Conservation (phyloP, 2,329 filamentous ascomycete species). For the Chrysoporthe cubensis region DNA sequence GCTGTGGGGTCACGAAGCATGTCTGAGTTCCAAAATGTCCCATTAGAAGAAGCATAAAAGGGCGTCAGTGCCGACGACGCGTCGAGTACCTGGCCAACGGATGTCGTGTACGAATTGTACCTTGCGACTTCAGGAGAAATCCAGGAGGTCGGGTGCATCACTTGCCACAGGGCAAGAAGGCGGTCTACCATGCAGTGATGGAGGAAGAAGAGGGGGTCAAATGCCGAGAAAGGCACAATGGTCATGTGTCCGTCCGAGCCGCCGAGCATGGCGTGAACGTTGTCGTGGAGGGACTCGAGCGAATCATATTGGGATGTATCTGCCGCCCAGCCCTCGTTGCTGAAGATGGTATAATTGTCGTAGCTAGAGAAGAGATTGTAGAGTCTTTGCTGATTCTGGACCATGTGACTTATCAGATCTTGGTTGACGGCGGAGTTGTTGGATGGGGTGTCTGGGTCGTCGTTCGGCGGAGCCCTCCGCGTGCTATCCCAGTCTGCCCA, state of each 20-base stretch:
- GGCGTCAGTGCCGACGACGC: conserved; percentile 65
- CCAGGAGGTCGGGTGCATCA: conserved; percentile 70
- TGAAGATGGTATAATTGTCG: conserved; percentile 68
- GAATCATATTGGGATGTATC: conserved; percentile 61
- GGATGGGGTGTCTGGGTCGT: conserved; percentile 51
- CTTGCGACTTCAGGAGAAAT: conserved; percentile 59
- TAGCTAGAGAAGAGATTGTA: conserved; percentile 71
- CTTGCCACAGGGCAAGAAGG: conserved; percentile 77
- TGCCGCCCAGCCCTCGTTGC: conserved; percentile 67
- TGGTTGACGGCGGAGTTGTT: conserved; percentile 61
- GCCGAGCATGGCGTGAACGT: conserved; percentile 63
- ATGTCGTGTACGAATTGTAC: conserved; percentile 65
- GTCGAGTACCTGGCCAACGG: conserved; percentile 57
- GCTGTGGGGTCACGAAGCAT: conserved; percentile 59
- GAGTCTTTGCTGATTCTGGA: conserved; percentile 63
- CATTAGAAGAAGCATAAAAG: conserved; percentile 62
- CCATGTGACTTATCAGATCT: conserved; percentile 56
- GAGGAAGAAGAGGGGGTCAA: conserved; percentile 79
- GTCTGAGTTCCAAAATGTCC: conserved; percentile 71
- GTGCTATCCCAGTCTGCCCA: conserved; percentile 65
- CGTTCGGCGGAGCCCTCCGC: conserved; percentile 56
- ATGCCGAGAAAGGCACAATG: conserved; percentile 72
- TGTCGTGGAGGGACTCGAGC: conserved; percentile 67
- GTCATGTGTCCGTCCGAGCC: conserved; percentile 68
- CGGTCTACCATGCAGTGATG: conserved; percentile 80